phyloP scores from a whole-genome alignment of 1,284 basidiomycete species.

The Trametes polyzona region DNA sequence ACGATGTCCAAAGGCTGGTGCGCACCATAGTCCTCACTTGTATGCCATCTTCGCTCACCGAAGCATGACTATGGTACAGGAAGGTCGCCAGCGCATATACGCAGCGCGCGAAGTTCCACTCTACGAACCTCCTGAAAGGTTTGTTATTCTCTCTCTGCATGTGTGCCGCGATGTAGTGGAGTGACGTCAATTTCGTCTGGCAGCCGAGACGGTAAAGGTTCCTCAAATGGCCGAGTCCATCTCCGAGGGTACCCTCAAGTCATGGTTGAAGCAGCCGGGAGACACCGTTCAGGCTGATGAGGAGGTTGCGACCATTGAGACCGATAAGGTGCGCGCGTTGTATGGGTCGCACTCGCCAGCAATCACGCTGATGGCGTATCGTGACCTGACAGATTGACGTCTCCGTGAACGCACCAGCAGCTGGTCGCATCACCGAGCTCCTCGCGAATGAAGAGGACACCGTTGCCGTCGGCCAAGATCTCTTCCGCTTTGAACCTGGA shows the following conservation, averaged over 20 bases:
- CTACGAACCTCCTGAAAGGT: slow-evolving; percentile 72
- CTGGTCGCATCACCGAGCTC: slow-evolving; percentile 88
- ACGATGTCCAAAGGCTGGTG: slow-evolving; percentile 58
- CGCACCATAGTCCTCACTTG: slow-evolving; percentile 27
- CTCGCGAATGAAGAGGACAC: slow-evolving; percentile 94
- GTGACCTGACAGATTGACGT: slow-evolving; percentile 86
- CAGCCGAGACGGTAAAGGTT: slow-evolving; percentile 92
- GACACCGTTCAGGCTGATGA: slow-evolving; percentile 92
- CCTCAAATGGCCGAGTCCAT: slow-evolving; percentile 99
- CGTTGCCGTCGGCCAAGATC: slow-evolving; percentile 93
- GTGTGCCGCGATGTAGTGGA: not conserved
- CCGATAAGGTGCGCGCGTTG: slow-evolving; percentile 81
- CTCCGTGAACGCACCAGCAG: slow-evolving; percentile 90
- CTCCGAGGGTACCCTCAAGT: slow-evolving; percentile 95
- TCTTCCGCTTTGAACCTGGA: slow-evolving; percentile 91
- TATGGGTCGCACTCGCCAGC: not conserved
- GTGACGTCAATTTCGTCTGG: slow-evolving; percentile 21
- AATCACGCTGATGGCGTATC: not conserved
- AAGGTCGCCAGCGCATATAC: slow-evolving; percentile 48
- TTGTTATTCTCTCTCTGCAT: slow-evolving; percentile 24
- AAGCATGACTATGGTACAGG: slow-evolving; percentile 45
- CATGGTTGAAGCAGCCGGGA: slow-evolving; percentile 94
- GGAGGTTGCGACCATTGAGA: slow-evolving; percentile 98
- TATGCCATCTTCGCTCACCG: not conserved
- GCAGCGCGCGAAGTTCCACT: slow-evolving; percentile 66